Evolutionary conservation across 2,329 filamentous ascomycete species (phyloP), one percentile per base, ranked within the genome.

Genomic region (Fonsecaea multimorphosa): DNA sequence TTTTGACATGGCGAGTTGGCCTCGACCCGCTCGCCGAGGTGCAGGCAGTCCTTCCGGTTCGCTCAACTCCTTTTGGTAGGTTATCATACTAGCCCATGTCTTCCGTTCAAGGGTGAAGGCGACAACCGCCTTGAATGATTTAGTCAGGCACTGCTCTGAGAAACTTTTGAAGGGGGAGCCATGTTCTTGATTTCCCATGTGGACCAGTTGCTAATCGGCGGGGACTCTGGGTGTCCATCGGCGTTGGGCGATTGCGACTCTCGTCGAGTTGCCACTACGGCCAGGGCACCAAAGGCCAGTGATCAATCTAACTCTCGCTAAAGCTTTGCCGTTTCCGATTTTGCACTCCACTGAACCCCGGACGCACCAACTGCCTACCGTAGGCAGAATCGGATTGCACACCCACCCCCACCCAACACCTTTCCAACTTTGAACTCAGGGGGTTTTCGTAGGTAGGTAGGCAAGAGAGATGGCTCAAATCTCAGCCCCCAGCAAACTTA

Each of bases 291-390:
- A n/a, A n/a, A n/a, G n/a, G n/a, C n/a, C n/a, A n/a, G n/a, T n/a
- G n/a, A n/a, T n/a, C n/a, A 49, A 49, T 49, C 44, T 22, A 49
- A 49, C 19, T 49, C 44, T 14, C 44, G 44, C 19, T 24, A 49
- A 24, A 27, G 44, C 44, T 24, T 49, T 49, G 19, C 44, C 44
- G 44, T 49, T 49, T 49, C 9, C 22, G 22, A 22, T 24, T 14
- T 4, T 24, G 44, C 5, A 3, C 44, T 49, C 44, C 44, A 24
- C 44, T 22, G 27, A 24, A 49, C 44, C 44, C 19, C 44, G 14
- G 19, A 24, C n/a, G 16, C 14, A 11, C 24, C 9, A 49, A 11
- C 19, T 24, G 19, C 19, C 19, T n/a, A n/a, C n/a, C n/a, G n/a
- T n/a, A n/a, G n/a, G n/a, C 11, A 24, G 11, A 14, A 24, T 49